Conservation (phyloP, 768 basidiomycete genomes). For the Termitomyces titanicus region DNA sequence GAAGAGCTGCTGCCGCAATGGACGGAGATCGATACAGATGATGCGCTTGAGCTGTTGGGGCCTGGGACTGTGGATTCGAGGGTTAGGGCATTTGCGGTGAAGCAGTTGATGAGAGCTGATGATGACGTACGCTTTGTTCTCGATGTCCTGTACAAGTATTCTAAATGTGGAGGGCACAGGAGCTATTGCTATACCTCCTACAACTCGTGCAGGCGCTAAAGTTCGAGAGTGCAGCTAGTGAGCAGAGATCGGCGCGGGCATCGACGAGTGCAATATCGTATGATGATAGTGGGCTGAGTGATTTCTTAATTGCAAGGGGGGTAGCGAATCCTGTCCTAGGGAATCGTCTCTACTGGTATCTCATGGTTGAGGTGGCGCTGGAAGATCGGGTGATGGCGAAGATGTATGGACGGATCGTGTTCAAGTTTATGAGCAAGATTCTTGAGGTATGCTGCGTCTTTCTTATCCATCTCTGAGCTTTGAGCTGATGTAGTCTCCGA, state of each 20-base stretch:
- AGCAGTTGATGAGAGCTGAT: constrained; percentile 85
- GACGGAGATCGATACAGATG: constrained; percentile 96
- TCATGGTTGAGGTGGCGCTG: constrained; percentile 92
- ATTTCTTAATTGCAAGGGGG: constrained; percentile 85
- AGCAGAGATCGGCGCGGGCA: constrained; percentile 72
- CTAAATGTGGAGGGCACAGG: constrained; percentile 45
- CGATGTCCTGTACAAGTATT: not conserved
- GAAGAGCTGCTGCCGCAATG: constrained; percentile 93
- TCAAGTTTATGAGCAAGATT: constrained; percentile 85
- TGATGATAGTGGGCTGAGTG: constrained; percentile 89
- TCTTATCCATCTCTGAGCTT: too few relatives aligned
- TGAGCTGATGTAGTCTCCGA: too few relatives aligned
- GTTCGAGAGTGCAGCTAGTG: constrained; percentile 82
- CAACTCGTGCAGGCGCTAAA: constrained; percentile 98
- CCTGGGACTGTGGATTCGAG: constrained; percentile 88
- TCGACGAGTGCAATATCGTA: constrained; percentile 75
- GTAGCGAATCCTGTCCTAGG: constrained; percentile 83
- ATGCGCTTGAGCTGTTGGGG: constrained; percentile 91
- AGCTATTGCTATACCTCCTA: constrained; percentile 85
- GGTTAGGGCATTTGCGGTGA: constrained; percentile 92
- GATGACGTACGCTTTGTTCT: constrained; percentile 68
- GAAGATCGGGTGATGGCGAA: constrained; percentile 85
- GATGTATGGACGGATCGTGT: constrained; percentile 91
- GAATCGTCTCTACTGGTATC: constrained; percentile 94
- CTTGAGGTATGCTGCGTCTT: constrained; percentile 56